A percentile compares a stretch with the other conserved stretches of the same genome.
Conservation (phyloP, 345 rosid genomes). For the Kernera saxatilis region DNA sequence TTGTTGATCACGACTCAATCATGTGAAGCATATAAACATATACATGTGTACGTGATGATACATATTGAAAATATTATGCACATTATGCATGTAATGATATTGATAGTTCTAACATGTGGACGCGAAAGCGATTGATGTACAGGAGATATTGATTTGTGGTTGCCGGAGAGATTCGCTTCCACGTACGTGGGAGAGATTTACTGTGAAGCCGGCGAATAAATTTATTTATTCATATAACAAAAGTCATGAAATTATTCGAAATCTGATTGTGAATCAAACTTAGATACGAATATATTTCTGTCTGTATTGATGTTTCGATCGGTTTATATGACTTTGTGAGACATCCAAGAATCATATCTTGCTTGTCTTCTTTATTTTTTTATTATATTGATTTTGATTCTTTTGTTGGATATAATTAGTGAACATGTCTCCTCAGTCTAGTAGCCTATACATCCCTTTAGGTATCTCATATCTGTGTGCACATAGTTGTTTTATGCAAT, state of each 20-base stretch:
- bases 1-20: constrained; percentile 26
- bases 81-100: neutral
- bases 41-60: neutral
- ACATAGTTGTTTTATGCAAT: neutral
- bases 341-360: constrained; percentile 32
- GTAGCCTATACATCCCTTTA: neutral
- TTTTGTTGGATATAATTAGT: constrained; percentile 1
- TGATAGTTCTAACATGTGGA: constrained; percentile 12
- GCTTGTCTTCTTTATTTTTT: neutral
- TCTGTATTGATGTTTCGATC: constrained; percentile 17
- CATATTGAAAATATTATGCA: neutral
- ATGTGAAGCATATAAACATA: constrained; percentile 12
- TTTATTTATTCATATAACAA: constrained; percentile 5
- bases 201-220: constrained; percentile 13
- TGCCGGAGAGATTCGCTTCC: constrained; percentile 29
- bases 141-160: constrained; percentile 22
- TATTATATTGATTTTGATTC: constrained; percentile 1
- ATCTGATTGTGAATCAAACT: constrained; percentile 25
- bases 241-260: constrained; percentile 23
- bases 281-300: constrained; percentile 29
- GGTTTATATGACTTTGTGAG: constrained; percentile 26
- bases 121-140: constrained; percentile 19
- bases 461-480: neutral
- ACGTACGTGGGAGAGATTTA: constrained; percentile 22
- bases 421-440: constrained; percentile 6